phyloP scores from a whole-genome alignment of 306 rosid genomes.

The Mimosa pudica region DNA sequence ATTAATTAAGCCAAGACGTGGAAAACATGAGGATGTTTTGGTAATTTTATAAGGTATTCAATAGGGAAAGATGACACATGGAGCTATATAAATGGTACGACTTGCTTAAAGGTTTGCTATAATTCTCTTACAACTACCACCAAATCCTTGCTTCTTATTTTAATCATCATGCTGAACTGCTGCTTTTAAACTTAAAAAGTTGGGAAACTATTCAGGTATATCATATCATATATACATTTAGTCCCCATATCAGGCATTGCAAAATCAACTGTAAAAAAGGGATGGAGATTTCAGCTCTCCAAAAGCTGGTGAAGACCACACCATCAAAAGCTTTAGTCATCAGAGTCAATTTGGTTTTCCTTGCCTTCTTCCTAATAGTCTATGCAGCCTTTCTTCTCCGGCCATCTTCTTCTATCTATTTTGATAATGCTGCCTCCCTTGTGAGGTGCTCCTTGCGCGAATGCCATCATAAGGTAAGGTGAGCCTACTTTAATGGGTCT shows the following conservation, averaged over 20 bases:
- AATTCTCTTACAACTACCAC: constrained; percentile 50
- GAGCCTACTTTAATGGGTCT: constrained; percentile 52
- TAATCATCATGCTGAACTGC: constrained; percentile 39
- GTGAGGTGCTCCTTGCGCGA: constrained; percentile 77
- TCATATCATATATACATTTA: constrained; percentile 26
- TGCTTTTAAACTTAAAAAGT: constrained; percentile 22
- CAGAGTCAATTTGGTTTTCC: constrained; percentile 66
- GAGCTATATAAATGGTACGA: constrained; percentile 43
- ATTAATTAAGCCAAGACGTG: neutral
- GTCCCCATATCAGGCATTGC: constrained; percentile 37
- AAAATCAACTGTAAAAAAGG: neutral
- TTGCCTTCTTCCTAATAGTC: constrained; percentile 60
- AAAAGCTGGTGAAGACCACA: constrained; percentile 59
- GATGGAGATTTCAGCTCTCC: constrained; percentile 53
- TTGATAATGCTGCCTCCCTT: constrained; percentile 66
- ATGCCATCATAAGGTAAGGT: constrained; percentile 97
- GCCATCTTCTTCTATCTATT: constrained; percentile 70
- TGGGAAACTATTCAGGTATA: constrained; percentile 6
- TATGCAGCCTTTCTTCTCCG: constrained; percentile 75
- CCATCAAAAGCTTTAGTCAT: constrained; percentile 73
- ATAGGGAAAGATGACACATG: constrained; percentile 52
- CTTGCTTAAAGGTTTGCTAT: constrained; percentile 55
- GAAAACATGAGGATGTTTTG: constrained; percentile 21
- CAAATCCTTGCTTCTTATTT: constrained; percentile 36
- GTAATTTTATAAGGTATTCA: constrained; percentile 40